A percentile compares a stretch with the other conserved stretches of the same genome.
Evolutionary conservation across 2,329 filamentous ascomycete genomes (phyloP).

Genomic region (Pseudogymnoascus sp.): DNA sequence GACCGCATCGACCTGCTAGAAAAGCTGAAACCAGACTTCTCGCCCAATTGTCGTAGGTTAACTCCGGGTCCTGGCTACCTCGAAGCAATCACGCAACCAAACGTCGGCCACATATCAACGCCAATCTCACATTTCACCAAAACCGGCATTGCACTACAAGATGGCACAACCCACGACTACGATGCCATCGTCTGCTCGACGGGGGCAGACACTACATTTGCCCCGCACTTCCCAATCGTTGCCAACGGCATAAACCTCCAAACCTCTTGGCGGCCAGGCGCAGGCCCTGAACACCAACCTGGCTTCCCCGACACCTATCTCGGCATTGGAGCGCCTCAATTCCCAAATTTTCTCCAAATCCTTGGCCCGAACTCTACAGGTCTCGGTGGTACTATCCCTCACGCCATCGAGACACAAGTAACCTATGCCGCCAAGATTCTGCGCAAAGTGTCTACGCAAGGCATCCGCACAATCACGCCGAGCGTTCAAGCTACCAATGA

Average conservation of each 20-base stretch:
- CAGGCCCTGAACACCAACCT: slow-evolving; percentile 20
- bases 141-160: slow-evolving; percentile 24
- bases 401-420: slow-evolving; percentile 55
- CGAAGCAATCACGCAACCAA: slow-evolving; percentile 34
- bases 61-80: slow-evolving; percentile 41
- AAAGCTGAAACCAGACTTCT: slow-evolving; percentile 45
- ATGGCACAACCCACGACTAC: slow-evolving; percentile 19
- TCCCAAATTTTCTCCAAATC: slow-evolving; percentile 11
- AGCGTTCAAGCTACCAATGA: slow-evolving; percentile 51
- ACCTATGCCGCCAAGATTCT: slow-evolving; percentile 57
- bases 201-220: slow-evolving; percentile 15
- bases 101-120: slow-evolving; percentile 34
- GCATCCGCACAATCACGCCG: slow-evolving; percentile 52
- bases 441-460: slow-evolving; percentile 56
- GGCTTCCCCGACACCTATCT: slow-evolving; percentile 23
- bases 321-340: slow-evolving; percentile 7
- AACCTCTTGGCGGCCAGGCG: slow-evolving; percentile 43
- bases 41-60: slow-evolving; percentile 32
- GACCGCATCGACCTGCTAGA: slow-evolving; percentile 48
- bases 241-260: slow-evolving; percentile 10
- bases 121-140: slow-evolving; percentile 27
- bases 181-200: slow-evolving; percentile 27
- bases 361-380: slow-evolving; percentile 31
- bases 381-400: slow-evolving; percentile 55
- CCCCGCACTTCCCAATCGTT: slow-evolving; percentile 9